Evolutionary conservation across 2,329 filamentous ascomycete species (phyloP).

Genomic region (Coleophoma crateriformis): DNA sequence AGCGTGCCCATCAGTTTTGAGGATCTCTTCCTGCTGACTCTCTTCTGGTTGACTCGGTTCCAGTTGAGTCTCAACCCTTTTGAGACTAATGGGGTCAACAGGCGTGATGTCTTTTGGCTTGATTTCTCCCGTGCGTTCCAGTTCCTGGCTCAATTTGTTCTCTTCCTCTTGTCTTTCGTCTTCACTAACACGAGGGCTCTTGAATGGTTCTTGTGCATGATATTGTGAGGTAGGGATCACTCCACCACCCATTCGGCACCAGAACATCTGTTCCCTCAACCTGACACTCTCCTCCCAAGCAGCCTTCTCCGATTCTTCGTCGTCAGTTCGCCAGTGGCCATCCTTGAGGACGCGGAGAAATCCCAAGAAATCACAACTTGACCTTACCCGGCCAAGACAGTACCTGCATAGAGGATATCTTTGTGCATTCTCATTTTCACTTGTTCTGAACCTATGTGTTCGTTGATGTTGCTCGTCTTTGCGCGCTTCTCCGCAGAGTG

Average conservation of each 20-base stretch:
- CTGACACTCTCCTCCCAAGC: slow-evolving; percentile 95
- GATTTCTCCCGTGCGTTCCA: slow-evolving; percentile 22
- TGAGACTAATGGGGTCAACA: slow-evolving; percentile 7
- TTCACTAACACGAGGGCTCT: slow-evolving; percentile 21
- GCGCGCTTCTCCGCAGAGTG: slow-evolving; percentile 81
- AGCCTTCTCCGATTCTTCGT: slow-evolving; percentile 75
- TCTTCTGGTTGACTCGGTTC: slow-evolving; percentile 1
- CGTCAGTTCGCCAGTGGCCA: slow-evolving; percentile 82
- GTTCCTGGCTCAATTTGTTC: slow-evolving; percentile 20
- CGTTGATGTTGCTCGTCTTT: slow-evolving; percentile 67
- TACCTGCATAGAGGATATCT: slow-evolving; percentile 87
- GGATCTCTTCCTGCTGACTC: slow-evolving; percentile 4
- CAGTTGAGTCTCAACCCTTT: slow-evolving; percentile 1
- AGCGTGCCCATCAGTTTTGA: slow-evolving; percentile 9
- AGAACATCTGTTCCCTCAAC: slow-evolving; percentile 93
- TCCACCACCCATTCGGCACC: slow-evolving; percentile 86
- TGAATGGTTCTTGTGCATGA: slow-evolving; percentile 11
- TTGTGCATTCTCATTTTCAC: slow-evolving; percentile 79
- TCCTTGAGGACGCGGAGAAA: slow-evolving; percentile 90
- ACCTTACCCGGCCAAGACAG: slow-evolving; percentile 76
- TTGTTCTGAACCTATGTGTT: slow-evolving; percentile 83
- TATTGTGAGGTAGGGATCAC: slow-evolving; percentile 57
- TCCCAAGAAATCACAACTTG: slow-evolving; percentile 87
- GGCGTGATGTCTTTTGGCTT: slow-evolving; percentile 24
- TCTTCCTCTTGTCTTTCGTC: slow-evolving; percentile 23